A percentile compares a stretch with the other conserved stretches of the same genome.
Evolutionary conservation across 2,329 filamentous ascomycete species (phyloP).

Genomic region (Trichoderma sp.): DNA sequence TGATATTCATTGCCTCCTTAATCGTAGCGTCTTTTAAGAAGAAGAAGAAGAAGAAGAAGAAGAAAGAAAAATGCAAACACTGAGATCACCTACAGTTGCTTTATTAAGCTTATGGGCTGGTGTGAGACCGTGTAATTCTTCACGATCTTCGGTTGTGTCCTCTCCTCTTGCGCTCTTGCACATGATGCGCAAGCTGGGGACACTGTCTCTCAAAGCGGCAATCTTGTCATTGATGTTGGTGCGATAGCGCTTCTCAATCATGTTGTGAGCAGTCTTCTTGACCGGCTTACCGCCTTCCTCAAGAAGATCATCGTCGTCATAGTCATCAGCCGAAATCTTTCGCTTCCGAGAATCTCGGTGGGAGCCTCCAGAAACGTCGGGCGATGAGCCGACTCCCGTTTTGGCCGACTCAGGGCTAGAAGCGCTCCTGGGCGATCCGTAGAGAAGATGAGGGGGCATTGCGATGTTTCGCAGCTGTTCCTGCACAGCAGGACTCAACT

Average conservation of each 20-base stretch:
- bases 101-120: constrained; percentile 96
- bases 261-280: constrained; percentile 97
- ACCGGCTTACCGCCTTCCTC: constrained; percentile 56
- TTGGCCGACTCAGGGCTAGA: constrained; percentile 59
- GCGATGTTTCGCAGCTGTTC: constrained; percentile 64
- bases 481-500: constrained; percentile 59
- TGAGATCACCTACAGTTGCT: constrained; percentile 65
- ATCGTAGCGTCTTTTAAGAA: neutral
- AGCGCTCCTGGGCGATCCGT: constrained; percentile 59
- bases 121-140: constrained; percentile 73
- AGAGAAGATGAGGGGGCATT: constrained; percentile 64
- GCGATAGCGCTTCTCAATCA: constrained; percentile 96
- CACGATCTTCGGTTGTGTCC: constrained; percentile 71
- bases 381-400: constrained; percentile 57
- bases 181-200: constrained; percentile 86
- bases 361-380: constrained; percentile 53
- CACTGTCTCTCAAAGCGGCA: constrained; percentile 84
- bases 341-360: constrained; percentile 62
- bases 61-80: neutral
- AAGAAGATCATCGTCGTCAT: constrained; percentile 56
- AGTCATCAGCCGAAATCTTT: constrained; percentile 62
- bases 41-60: too few relatives aligned
- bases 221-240: constrained; percentile 98
- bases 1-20: neutral
- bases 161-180: constrained; percentile 69